phyloP scores from a whole-genome alignment of 805 yeast genomes.

The Wickerhamomyces queroliae region DNA sequence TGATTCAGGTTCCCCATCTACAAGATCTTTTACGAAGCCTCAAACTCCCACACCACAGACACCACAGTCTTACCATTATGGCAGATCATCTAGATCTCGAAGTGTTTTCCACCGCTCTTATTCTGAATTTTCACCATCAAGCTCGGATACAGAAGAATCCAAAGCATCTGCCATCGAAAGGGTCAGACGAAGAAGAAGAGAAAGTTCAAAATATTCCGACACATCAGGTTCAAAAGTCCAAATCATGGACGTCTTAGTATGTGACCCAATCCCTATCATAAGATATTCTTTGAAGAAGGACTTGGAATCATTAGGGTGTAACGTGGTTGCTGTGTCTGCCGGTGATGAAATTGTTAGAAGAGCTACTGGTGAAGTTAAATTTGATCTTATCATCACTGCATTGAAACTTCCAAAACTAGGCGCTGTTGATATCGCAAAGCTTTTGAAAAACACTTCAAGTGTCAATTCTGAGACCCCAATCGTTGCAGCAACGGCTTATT shows the following conservation, averaged over 20 bases:
- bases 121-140: conserved; percentile 41
- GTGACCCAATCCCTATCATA: conserved; percentile 84
- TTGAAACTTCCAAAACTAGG: conserved; percentile 60
- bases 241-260: conserved; percentile 61
- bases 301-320: conserved; percentile 68
- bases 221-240: conserved; percentile 18
- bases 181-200: conserved; percentile 49
- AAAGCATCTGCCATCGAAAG: conserved; percentile 43
- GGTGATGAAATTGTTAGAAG: conserved; percentile 82
- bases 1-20: conserved; percentile 23
- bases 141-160: conserved; percentile 63
- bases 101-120: conserved; percentile 19
- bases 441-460: conserved; percentile 70
- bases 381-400: conserved; percentile 79
- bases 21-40: conserved; percentile 14
- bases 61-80: conserved; percentile 8
- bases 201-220: conserved; percentile 35
- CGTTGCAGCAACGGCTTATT: conserved; percentile 66
- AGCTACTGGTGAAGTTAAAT: conserved; percentile 76
- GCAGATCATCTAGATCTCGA: conserved; percentile 14
- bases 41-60: conserved; percentile 12
- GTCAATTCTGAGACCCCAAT: conserved; percentile 75
- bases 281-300: conserved; percentile 60
- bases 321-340: conserved; percentile 67
- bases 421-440: conserved; percentile 70